Evolutionary conservation across 352 stramenopile species (phyloP).

Genomic region (Achlya hypogyna): DNA sequence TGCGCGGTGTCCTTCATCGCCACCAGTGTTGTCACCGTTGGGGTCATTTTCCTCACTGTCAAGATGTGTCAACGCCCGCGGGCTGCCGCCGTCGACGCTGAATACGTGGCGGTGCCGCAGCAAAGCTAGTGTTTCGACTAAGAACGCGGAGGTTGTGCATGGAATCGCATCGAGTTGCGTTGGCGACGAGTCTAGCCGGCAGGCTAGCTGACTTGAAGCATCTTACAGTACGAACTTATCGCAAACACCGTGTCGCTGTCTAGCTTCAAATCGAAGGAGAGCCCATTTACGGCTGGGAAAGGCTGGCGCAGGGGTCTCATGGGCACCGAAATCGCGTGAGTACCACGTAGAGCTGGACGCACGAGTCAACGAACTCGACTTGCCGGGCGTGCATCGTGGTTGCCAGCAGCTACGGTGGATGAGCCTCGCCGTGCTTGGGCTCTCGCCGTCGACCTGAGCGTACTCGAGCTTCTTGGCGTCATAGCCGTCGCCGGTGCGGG

Average conservation of each 20-base stretch:
- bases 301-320: no score
- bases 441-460: conserved; percentile 27
- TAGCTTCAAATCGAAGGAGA: no score
- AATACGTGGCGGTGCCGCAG: neutral
- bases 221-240: no score
- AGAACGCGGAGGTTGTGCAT: no score
- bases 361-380: neutral
- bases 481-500: conserved; percentile 9
- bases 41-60: neutral
- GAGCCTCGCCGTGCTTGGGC: no score
- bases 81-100: neutral
- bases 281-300: no score
- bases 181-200: no score
- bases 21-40: neutral
- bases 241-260: no score
- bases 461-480: conserved; percentile 41
- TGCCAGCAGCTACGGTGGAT: neutral
- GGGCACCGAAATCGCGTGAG: neutral
- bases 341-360: neutral
- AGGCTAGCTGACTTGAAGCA: no score
- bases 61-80: neutral
- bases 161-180: no score
- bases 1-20: no score
- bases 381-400: conserved; percentile 8
- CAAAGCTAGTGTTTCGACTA: neutral